phyloP scores from a whole-genome alignment of 495 filamentous ascomycete genomes.

The Durotheca rogersii region DNA sequence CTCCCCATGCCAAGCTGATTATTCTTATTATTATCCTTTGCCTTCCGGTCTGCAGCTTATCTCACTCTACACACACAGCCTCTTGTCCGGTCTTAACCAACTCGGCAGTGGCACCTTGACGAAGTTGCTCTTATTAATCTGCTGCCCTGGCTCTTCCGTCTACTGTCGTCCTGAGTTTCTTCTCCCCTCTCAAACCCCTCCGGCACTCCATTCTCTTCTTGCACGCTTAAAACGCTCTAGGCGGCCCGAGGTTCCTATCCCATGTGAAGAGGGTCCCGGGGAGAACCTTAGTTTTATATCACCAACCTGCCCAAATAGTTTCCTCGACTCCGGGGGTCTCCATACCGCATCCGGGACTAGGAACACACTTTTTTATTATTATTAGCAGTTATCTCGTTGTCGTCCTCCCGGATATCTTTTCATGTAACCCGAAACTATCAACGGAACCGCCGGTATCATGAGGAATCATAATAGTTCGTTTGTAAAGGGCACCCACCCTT shows the following conservation, averaged over 20 bases:
- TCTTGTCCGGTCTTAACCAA: conserved; percentile 23
- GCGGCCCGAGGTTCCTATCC: background rate
- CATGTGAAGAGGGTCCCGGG: too few species aligned
- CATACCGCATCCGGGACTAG: too few species aligned
- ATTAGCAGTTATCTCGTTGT: too few species aligned
- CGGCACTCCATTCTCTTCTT: background rate
- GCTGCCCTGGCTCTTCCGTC: conserved; percentile 6
- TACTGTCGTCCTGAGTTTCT: too few species aligned
- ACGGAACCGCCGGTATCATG: conserved; percentile 20
- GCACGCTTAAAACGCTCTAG: background rate
- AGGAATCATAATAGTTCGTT: conserved; percentile 29
- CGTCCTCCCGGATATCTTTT: conserved; percentile 18
- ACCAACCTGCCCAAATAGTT: too few species aligned
- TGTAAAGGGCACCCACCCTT: conserved; percentile 20
- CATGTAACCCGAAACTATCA: conserved; percentile 18
- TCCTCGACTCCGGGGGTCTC: too few species aligned
- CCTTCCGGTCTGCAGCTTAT: conserved; percentile 23
- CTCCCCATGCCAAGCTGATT: conserved; percentile 19
- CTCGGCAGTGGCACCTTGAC: conserved; percentile 18
- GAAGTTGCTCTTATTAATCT: conserved; percentile 11
- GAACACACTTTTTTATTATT: too few species aligned
- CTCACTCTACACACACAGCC: conserved; percentile 24
- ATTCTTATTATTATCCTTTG: conserved; percentile 17
- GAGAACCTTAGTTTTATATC: too few species aligned
- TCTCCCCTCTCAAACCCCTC: background rate